Evolutionary conservation across 192 early-diverging fungal species (phyloP).

Genomic region (Bifiguratus adelaidae): DNA sequence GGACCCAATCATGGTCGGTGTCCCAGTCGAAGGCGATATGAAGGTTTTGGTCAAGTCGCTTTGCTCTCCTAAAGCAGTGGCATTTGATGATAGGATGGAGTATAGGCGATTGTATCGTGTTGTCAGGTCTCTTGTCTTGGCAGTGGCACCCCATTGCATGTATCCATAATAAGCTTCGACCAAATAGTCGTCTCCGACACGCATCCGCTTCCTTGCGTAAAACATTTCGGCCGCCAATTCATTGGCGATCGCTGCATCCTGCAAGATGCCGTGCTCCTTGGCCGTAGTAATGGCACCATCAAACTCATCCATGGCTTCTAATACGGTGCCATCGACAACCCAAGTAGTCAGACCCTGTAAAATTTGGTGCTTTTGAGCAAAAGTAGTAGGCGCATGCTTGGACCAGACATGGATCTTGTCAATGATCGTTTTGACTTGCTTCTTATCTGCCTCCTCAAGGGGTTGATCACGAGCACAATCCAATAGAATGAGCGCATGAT

Average conservation of each 20-base stretch:
- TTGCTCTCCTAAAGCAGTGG: too few relatives aligned
- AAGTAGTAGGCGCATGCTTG: background rate
- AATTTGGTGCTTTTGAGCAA: conserved; percentile 2
- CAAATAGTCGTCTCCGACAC: conserved; percentile 8
- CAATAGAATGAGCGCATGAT: background rate
- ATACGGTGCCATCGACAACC: background rate
- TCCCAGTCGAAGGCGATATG: too few relatives aligned
- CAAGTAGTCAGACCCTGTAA: background rate
- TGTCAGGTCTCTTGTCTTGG: conserved; percentile 3
- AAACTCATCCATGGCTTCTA: conserved; percentile 5
- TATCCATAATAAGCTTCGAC: conserved; percentile 8
- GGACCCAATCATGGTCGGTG: too few relatives aligned
- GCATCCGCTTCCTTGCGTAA: background rate
- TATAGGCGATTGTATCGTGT: too few relatives aligned
- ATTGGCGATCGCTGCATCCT: conserved; percentile 2
- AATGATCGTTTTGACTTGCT: background rate
- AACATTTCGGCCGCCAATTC: conserved; percentile 7
- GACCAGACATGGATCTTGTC: conserved; percentile 4
- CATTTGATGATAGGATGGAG: too few relatives aligned
- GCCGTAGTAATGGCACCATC: conserved; percentile 5
- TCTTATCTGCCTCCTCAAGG: background rate
- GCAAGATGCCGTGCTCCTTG: conserved; percentile 1
- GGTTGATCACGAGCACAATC: background rate
- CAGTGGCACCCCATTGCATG: conserved; percentile 9
- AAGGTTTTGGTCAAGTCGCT: too few relatives aligned